Base-by-base conservation (phyloP, 805 yeast genomes). In the Metschnikowia santaceciliae region DNA sequence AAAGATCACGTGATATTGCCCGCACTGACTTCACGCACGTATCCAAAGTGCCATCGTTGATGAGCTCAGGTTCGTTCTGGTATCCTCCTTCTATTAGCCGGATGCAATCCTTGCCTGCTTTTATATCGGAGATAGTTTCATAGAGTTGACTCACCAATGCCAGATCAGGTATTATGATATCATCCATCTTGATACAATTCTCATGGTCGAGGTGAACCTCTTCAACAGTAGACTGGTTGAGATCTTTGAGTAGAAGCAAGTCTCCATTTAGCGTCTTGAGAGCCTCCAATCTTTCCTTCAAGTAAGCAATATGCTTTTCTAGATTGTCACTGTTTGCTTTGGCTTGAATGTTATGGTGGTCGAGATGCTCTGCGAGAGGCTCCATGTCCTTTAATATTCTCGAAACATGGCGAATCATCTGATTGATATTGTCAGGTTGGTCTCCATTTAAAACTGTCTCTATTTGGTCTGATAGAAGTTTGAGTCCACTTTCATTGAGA, bases 61-160 rank as follows among this genome's bases (percentile, higher is more conserved):
- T 66, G 3, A 72, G 45, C 54, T 73, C 77, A 1, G 59, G 56
- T 49, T 67, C 65, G 3, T 63, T 54, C 2, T 61, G 60, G 47
- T 52, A 80, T 3, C 81, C 76, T 19, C 82, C 80, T 4, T 80
- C 78, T 8, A 90, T 70, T 10, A 82, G 74, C 50, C 78, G 74
- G 11, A 79, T 61, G 0, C 91, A 74, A 61, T 91, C 96, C 32
- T 79, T 78, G n/a, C 84, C 76, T 1, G 96, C 88, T 53, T 77
- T 75, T 47, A 86, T 88, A 37, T 81, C 84, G 17, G 90, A 78
- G 0, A 81, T 80, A 1, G 85, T 69, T 19, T 78, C 78, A 61
- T 86, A 84, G 13, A 86, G 63, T 63, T 88, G 96, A 50, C 79
- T 42, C 22, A 71, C 72, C 35, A 71, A 54, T 5, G 66, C 66